Evolutionary conservation across 148 eudicot species (phyloP), one percentile per base, ranked within the genome.

Genomic region (Chenopodium formosanum): DNA sequence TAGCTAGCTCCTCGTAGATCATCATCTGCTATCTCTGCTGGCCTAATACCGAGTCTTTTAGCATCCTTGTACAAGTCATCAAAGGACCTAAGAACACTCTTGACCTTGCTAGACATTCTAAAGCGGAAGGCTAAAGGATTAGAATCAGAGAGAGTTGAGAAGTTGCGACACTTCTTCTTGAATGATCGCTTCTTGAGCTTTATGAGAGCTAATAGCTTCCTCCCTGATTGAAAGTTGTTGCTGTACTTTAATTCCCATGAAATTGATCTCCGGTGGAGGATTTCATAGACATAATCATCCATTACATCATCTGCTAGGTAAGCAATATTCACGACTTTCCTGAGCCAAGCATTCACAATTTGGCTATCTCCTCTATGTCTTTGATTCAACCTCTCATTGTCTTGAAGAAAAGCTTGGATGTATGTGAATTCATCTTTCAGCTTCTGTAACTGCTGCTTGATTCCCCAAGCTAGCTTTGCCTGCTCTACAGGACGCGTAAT

Each of bases 31-130:
- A 80, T 46, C 47, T 80, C 77, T 23, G 63, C 82, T 31, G 82
- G 82, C 77, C 62, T 62, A 31, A 79, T 79, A 25, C 82, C 82
- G 44, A 80, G 82, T 53, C 64, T 80, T 40, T n/a, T 17, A 80
- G 71, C 77, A 73, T 73, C 77, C 60, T 63, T 80, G 63, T 73
- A 80, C 71, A 80, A 60, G 70, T 63, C 68, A 20, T 72, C 53
- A 69, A 79, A 79, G 46, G 65, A 68, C 66, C 31, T 70, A 52
- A 79, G 81, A 53, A 79, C 70, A 34, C 60, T 29, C 37, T 79
- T 60, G 22, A 79, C 66, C 22, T 79, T 79, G 9, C 64, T 79
- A 25, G 81, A 79, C 32, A 79, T 79, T 27, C 67, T 79, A 70
- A 79, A 53, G 23, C 81, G 65, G 19, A 48, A 79, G 12, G 19